phyloP scores from a whole-genome alignment of 805 yeast species.

The Metschnikowia similis region DNA sequence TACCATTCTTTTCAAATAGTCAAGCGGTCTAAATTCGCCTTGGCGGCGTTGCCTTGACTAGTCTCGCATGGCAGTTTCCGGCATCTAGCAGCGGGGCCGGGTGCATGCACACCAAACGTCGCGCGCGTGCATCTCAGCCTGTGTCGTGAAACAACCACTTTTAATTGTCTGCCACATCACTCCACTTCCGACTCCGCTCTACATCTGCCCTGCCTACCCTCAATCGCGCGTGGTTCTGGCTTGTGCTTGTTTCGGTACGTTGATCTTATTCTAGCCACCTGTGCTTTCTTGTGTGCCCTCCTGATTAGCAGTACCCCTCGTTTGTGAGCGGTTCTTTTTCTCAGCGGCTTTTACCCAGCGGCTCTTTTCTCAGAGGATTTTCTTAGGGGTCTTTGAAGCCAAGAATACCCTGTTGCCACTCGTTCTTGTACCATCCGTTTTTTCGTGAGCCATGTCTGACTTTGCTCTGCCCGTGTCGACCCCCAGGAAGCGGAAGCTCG shows the following conservation, averaged over 20 bases:
- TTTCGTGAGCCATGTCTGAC: neutral
- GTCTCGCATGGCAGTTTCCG: neutral
- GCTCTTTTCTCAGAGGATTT: too few species aligned
- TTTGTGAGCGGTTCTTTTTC: too few species aligned
- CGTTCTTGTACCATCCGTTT: neutral
- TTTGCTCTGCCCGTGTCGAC: conserved; percentile 1
- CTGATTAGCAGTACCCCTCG: too few species aligned
- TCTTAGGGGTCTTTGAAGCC: too few species aligned
- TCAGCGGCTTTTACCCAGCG: too few species aligned
- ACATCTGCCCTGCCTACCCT: neutral
- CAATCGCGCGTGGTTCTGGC: too few species aligned
- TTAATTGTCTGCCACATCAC: neutral
- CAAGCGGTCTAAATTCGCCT: too few species aligned
- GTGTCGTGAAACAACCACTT: neutral
- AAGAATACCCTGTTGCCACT: neutral
- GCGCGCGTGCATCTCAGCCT: conserved; percentile 1
- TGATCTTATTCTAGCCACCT: too few species aligned
- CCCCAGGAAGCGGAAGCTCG: neutral
- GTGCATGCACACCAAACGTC: neutral
- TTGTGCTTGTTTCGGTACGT: too few species aligned
- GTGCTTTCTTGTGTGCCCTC: too few species aligned
- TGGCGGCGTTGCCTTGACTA: too few species aligned
- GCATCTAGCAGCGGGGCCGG: neutral
- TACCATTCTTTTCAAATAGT: too few species aligned
- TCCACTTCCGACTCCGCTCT: neutral